These are phyloP conservation scores for Volvariella surrecta DNA, from an alignment of 1,284 basidiomycete genomes.

Conservation along the genomic window DNA sequence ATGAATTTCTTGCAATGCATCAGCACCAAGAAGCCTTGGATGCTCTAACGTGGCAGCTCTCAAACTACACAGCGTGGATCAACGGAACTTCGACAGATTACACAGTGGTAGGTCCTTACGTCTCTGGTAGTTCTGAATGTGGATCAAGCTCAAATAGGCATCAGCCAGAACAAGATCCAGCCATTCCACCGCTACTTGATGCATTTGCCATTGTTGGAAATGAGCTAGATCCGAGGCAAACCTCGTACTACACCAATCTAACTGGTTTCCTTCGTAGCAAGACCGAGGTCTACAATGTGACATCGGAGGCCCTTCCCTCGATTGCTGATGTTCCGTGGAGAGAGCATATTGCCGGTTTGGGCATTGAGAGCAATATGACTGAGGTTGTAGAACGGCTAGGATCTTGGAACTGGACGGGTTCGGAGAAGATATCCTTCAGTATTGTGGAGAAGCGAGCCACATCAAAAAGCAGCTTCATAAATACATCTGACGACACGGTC, in stretches of 20 bases:
- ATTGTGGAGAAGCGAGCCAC: slow-evolving; percentile 51
- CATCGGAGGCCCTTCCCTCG: slow-evolving; percentile 28
- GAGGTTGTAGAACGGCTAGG: slow-evolving; percentile 37
- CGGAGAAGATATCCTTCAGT: slow-evolving; percentile 55
- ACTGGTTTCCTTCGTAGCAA: slow-evolving; percentile 70
- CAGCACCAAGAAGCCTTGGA: slow-evolving; percentile 57
- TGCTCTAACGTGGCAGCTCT: slow-evolving; percentile 46
- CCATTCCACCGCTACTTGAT: slow-evolving; percentile 39
- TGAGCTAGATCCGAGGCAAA: slow-evolving; percentile 32
- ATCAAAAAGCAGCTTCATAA: slow-evolving; percentile 17
- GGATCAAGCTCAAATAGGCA: slow-evolving; percentile 4
- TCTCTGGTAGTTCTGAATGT: slow-evolving; percentile 1
- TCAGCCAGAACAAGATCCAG: slow-evolving; percentile 42
- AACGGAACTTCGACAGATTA: slow-evolving; percentile 62
- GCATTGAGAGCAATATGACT: slow-evolving; percentile 41
- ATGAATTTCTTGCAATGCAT: slow-evolving; percentile 51
- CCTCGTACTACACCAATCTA: slow-evolving; percentile 66
- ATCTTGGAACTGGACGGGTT: slow-evolving; percentile 62
- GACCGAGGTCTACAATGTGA: slow-evolving; percentile 55
- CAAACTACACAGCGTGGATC: slow-evolving; percentile 69
- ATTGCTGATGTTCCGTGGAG: slow-evolving; percentile 38
- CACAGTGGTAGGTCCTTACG: slow-evolving; percentile 45
- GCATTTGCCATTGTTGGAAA: slow-evolving; percentile 38
- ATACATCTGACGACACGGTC: slow-evolving; percentile 36
- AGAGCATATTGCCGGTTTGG: slow-evolving; percentile 36